Base-by-base conservation (phyloP, 1,139 yeast species). In the Nematodospora anomalae region DNA sequence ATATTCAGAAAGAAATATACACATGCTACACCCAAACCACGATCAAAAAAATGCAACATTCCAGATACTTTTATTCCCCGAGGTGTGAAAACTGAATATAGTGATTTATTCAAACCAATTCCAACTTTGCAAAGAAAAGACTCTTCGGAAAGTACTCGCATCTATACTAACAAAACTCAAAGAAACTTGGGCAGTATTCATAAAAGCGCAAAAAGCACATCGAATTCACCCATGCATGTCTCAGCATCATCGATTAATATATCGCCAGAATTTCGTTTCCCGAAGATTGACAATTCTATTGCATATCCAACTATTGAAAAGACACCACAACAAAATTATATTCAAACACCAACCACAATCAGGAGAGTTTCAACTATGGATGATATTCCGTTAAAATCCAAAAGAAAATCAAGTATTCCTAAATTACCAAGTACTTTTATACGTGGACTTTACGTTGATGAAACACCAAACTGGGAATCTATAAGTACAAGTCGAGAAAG, bases 381-480 rank as follows among this genome's bases (percentile, higher is more conserved):
- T 23, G 41, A 37, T 27, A 11, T 37, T 24, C 22, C 35, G 2
- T 23, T n/a, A 23, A 23, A 23, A 23, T 9, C 12, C 5, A 23
- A 7, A 4, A 23, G 10, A 9, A 7, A 4, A 6, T 6, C 25
- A 7, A 23, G 10, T 23, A 23, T 23, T 23, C 12, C 25, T n/a
- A n/a, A n/a, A n/a, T n/a, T n/a, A 6, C 5, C 25, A 7, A 23
- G 10, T 23, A 23, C 10, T 23, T 9, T 11, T n/a, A 8, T 15
- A 18, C 6, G 7, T 18, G 21, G 8, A 18, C 8, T 18, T 18
- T 18, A 18, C 8, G 23, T 21, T 22, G 31, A 28, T 10, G 16
- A 14, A 16, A 64, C 59, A 36, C 54, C 64, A 5, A 69, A 69
- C 42, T 69, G 75, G 75, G 52, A 58, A 4, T 30, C 52, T 4